These are phyloP conservation scores for Colletotrichum australisinense DNA, from an alignment of 2,329 filamentous ascomycete species.

Conservation along the genomic window DNA sequence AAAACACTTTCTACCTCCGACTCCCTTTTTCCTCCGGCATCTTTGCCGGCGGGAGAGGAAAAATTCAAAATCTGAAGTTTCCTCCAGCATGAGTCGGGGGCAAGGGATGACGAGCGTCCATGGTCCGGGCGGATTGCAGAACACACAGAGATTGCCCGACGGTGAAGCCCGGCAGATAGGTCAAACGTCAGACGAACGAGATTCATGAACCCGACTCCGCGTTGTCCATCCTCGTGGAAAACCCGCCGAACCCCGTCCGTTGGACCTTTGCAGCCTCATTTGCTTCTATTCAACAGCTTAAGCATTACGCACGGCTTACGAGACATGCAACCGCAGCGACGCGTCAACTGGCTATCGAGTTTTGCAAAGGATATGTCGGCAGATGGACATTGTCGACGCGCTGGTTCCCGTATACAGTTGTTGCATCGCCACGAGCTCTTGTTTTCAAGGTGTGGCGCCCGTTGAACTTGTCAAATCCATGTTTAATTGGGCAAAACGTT, in stretches of 20 bases:
- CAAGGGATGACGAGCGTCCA: conserved; percentile 11
- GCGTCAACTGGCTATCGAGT: not conserved
- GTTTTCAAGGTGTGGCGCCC: not conserved
- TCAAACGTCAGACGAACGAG: conserved; percentile 27
- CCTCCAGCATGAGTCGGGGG: conserved; percentile 14
- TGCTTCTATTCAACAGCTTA: not conserved
- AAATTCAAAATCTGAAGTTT: conserved; percentile 10
- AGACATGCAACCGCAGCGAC: not conserved
- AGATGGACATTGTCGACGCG: not conserved
- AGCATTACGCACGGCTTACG: not conserved
- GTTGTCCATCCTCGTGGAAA: not conserved
- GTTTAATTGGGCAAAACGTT: not conserved
- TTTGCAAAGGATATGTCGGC: not conserved
- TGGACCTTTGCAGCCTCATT: not conserved
- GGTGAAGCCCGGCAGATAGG: not conserved
- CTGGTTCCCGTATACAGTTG: not conserved
- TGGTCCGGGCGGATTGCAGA: conserved; percentile 10
- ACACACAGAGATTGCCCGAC: not conserved
- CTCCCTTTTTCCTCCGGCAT: not conserved
- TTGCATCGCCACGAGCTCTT: not conserved
- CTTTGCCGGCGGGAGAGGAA: not conserved
- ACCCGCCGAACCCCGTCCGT: conserved; percentile 6
- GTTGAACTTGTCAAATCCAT: not conserved
- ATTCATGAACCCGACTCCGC: conserved; percentile 13
- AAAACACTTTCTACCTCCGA: not conserved